Evolutionary conservation across 768 basidiomycete genomes (phyloP).

Genomic region (Clathrus columnatus): DNA sequence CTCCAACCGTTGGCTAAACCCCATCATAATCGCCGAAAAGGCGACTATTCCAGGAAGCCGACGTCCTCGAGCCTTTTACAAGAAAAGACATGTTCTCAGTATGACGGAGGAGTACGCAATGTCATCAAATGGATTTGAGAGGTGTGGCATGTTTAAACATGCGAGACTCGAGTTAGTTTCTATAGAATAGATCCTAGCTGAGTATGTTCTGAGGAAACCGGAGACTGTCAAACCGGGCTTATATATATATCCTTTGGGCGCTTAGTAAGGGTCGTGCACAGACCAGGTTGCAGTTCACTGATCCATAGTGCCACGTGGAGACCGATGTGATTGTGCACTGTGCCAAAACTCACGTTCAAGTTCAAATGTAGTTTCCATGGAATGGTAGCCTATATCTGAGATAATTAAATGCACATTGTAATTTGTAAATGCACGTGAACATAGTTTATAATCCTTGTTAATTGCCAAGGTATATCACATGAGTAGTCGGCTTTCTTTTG

Average conservation of each 20-base stretch:
- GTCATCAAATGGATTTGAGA: conserved; percentile 34
- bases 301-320: too few species aligned
- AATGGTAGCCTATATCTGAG: too few species aligned
- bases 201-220: conserved; percentile 34
- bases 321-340: too few species aligned
- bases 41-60: conserved; percentile 20
- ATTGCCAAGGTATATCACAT: too few species aligned
- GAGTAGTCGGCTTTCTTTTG: too few species aligned
- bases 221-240: background rate
- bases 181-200: conserved; percentile 32
- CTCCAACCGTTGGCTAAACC: conserved; percentile 30
- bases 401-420: too few species aligned
- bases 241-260: conserved; percentile 28
- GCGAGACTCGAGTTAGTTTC: conserved; percentile 38
- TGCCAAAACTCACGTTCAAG: too few species aligned
- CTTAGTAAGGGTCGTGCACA: conserved; percentile 20
- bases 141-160: conserved; percentile 36
- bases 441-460: too few species aligned
- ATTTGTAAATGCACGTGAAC: too few species aligned
- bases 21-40: conserved; percentile 17
- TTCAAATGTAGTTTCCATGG: too few species aligned
- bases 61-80: conserved; percentile 32
- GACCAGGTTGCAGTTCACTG: too few species aligned
- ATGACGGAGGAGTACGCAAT: conserved; percentile 26
- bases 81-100: conserved; percentile 29